Evolutionary conservation across 2,329 filamentous ascomycete species (phyloP).

Genomic region (Aspergillus bombycis): DNA sequence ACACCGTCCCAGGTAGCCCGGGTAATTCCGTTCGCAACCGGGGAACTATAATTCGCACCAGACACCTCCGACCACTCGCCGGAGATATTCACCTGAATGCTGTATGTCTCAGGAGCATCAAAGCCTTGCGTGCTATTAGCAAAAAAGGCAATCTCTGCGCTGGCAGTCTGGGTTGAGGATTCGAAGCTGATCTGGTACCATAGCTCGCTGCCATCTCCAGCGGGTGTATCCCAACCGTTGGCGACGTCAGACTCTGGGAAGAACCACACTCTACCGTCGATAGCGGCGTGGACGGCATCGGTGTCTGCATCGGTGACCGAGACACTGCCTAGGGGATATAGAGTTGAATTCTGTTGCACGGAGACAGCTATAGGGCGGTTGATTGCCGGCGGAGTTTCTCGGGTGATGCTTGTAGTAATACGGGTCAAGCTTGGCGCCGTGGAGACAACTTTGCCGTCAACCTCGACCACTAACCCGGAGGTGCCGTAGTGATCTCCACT

Average conservation of each 20-base stretch:
- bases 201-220: conserved; percentile 22
- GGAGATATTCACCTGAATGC: conserved; percentile 12
- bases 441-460: conserved; percentile 20
- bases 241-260: conserved; percentile 20
- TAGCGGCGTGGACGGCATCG: conserved; percentile 18
- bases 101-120: conserved; percentile 18
- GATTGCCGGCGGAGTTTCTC: conserved; percentile 8
- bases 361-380: conserved; percentile 19
- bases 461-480: conserved; percentile 16
- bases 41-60: conserved; percentile 8
- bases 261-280: conserved; percentile 26
- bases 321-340: conserved; percentile 19
- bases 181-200: conserved; percentile 25
- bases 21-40: conserved; percentile 24
- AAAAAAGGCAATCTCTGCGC: conserved; percentile 24
- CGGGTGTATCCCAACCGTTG: conserved; percentile 26
- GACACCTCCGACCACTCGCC: conserved; percentile 19
- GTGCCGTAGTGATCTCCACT: conserved; percentile 17
- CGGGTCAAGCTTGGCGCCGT: conserved; percentile 12
- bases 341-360: conserved; percentile 16
- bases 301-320: conserved; percentile 17
- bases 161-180: not conserved
- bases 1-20: conserved; percentile 17
- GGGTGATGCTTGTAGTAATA: conserved; percentile 12
- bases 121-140: conserved; percentile 16